Evolutionary conservation across 2,329 filamentous ascomycete species (phyloP).

Genomic region (Aspergillus sp.): DNA sequence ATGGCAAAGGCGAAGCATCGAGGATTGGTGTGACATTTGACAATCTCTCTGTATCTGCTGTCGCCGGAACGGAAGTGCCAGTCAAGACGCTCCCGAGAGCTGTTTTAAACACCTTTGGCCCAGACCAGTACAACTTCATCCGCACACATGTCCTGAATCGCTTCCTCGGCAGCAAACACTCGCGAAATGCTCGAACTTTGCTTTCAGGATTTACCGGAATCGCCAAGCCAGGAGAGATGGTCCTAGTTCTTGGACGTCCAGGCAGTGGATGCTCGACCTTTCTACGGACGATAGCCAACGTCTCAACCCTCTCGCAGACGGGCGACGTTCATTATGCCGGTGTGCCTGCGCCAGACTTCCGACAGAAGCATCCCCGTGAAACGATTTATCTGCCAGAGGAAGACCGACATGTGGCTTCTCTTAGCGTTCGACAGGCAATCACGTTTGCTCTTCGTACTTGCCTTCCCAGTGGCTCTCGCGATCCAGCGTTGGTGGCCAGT

Average conservation of each 20-base stretch:
- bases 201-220: constrained; percentile 64
- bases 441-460: constrained; percentile 1
- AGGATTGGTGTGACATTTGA: constrained; percentile 2
- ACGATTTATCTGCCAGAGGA: constrained; percentile 3
- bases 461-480: constrained; percentile 1
- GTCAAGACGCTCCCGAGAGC: constrained; percentile 2
- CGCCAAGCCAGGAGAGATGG: constrained; percentile 57
- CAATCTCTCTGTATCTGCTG: background rate
- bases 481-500: background rate
- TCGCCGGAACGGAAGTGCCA: background rate
- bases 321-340: background rate
- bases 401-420: constrained; percentile 4
- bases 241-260: constrained; percentile 52
- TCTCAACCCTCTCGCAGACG: background rate
- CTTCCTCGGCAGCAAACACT: background rate
- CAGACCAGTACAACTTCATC: constrained; percentile 7
- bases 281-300: constrained; percentile 72
- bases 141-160: background rate
- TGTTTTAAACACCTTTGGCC: constrained; percentile 3
- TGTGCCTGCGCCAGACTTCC: background rate
- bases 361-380: background rate
- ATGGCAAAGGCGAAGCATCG: background rate
- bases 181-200: constrained; percentile 42
- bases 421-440: constrained; percentile 2
- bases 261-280: constrained; percentile 70